Evolutionary conservation across 306 rosid species (phyloP).

Genomic region (Gastrolobium bilobum): DNA sequence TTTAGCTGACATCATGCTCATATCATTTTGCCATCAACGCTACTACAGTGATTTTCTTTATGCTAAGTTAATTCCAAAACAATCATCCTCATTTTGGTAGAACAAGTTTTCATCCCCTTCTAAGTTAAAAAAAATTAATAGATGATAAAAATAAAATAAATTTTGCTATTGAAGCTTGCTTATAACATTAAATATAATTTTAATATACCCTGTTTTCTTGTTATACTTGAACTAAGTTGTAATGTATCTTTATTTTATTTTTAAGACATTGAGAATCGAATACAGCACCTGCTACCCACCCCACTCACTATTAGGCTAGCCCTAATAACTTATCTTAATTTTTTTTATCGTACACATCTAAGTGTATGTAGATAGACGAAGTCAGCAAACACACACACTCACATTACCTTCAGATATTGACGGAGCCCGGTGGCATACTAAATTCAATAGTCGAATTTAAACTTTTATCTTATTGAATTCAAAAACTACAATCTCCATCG

Average conservation of each 20-base stretch:
- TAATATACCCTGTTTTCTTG: background rate
- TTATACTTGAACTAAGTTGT: background rate
- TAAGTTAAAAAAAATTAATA: background rate
- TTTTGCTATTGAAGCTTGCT: background rate
- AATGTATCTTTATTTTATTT: background rate
- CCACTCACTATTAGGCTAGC: no score
- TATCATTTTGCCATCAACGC: no score
- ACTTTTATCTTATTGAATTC: background rate
- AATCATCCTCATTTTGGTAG: no score
- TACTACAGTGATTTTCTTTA: no score
- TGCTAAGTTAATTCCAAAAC: no score
- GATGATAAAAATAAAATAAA: background rate
- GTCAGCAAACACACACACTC: background rate
- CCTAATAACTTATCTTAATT: no score
- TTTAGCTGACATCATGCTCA: no score
- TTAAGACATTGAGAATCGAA: no score
- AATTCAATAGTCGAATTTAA: constrained; percentile 19
- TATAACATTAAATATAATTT: background rate
- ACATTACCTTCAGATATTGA: background rate
- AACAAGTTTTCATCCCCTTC: background rate
- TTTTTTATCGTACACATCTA: background rate
- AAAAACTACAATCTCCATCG: background rate
- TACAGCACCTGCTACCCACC: no score
- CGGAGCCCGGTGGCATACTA: background rate
- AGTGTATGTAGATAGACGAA: background rate